Evolutionary conservation across 2,329 filamentous ascomycete species (phyloP).

Genomic region (Fusarium nelsonii): DNA sequence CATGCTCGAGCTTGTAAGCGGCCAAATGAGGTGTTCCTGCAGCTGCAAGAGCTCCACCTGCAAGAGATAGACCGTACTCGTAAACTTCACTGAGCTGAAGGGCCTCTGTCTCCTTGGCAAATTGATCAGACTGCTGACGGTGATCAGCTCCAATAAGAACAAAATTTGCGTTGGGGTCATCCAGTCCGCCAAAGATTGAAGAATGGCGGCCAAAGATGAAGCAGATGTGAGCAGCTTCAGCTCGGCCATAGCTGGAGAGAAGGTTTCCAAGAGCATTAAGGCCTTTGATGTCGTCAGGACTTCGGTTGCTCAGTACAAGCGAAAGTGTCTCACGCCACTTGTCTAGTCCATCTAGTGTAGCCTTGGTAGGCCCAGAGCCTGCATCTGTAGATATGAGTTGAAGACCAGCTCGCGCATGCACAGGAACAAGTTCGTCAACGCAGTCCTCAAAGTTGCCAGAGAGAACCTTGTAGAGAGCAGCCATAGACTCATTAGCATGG

Average conservation of each 20-base stretch:
- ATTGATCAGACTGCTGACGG: conserved; percentile 74
- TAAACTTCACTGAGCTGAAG: conserved; percentile 97
- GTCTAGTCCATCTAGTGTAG: conserved; percentile 86
- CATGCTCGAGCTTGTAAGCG: conserved; percentile 91
- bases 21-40: conserved; percentile 83
- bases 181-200: conserved; percentile 81
- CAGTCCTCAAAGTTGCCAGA: conserved; percentile 95
- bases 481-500: conserved; percentile 86
- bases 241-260: conserved; percentile 84
- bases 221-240: conserved; percentile 94
- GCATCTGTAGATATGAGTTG: conserved; percentile 87
- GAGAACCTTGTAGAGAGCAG: conserved; percentile 92
- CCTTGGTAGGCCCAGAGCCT: conserved; percentile 71
- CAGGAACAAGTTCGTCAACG: conserved; percentile 93
- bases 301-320: conserved; percentile 89
- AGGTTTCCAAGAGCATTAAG: conserved; percentile 85
- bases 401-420: conserved; percentile 90
- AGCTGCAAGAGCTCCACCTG: conserved; percentile 63
- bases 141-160: conserved; percentile 90
- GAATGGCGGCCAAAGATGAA: conserved; percentile 84
- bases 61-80: conserved; percentile 86
- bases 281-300: conserved; percentile 80
- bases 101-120: conserved; percentile 84
- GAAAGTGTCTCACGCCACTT: conserved; percentile 94
- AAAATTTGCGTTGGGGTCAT: conserved; percentile 83